A percentile compares a stretch with the other conserved stretches of the same genome.
phyloP scores from a whole-genome alignment of 805 yeast genomes.

The Wickerhamomyces hampshirensis region DNA sequence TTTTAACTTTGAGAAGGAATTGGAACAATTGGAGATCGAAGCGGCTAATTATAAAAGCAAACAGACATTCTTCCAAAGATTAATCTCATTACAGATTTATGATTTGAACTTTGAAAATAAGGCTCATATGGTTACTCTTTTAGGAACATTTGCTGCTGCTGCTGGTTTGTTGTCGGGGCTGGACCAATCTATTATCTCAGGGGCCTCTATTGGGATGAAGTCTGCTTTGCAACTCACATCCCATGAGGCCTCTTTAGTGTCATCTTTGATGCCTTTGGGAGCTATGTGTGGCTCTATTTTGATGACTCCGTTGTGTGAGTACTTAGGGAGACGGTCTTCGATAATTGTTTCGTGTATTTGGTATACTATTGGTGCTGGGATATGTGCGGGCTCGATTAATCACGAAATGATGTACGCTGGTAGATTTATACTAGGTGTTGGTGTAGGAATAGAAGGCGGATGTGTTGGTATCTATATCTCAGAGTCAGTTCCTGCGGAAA shows the following conservation, averaged over 20 bases:
- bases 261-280: slow-evolving; percentile 64
- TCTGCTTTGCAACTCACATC: slow-evolving; percentile 34
- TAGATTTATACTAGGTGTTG: slow-evolving; percentile 56
- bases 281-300: slow-evolving; percentile 60
- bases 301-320: slow-evolving; percentile 54
- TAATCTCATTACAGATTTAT: slow-evolving; percentile 30
- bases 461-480: slow-evolving; percentile 59
- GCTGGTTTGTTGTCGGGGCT: slow-evolving; percentile 65
- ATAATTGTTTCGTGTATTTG: slow-evolving; percentile 52
- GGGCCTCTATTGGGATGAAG: slow-evolving; percentile 52
- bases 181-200: slow-evolving; percentile 64
- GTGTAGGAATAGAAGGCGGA: slow-evolving; percentile 65
- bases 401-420: slow-evolving; percentile 52
- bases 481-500: slow-evolving; percentile 53
- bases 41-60: slow-evolving; percentile 23
- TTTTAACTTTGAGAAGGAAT: slow-evolving; percentile 34
- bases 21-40: slow-evolving; percentile 30
- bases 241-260: slow-evolving; percentile 46
- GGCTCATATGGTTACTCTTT: slow-evolving; percentile 39
- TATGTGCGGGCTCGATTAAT: slow-evolving; percentile 48
- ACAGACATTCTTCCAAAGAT: slow-evolving; percentile 33
- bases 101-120: slow-evolving; percentile 40
- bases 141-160: slow-evolving; percentile 55
- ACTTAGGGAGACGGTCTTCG: slow-evolving; percentile 50
- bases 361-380: slow-evolving; percentile 56